These are phyloP conservation scores for Leccinum rimulosum DNA, from an alignment of 768 basidiomycete genomes.

Conservation along the genomic window DNA sequence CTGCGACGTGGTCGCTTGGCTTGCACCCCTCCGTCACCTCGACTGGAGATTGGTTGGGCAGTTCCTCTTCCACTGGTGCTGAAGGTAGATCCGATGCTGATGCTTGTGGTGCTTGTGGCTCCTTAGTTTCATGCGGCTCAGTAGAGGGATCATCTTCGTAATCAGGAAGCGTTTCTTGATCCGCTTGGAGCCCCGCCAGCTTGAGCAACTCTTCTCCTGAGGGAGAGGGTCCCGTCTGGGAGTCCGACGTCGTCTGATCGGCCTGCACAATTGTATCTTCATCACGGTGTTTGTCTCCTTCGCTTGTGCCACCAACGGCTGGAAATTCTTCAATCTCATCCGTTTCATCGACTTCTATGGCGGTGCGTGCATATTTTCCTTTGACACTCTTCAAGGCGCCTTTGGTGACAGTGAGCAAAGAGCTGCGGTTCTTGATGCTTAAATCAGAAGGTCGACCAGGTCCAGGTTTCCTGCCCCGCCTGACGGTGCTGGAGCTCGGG, in stretches of 20 bases:
- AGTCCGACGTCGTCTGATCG: slow-evolving; percentile 4
- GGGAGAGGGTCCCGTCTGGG: slow-evolving; percentile 23
- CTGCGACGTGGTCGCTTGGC: slow-evolving; percentile 1
- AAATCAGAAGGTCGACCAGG: slow-evolving; percentile 48
- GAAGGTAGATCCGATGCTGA: neutral
- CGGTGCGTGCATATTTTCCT: slow-evolving; percentile 35
- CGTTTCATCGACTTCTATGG: slow-evolving; percentile 14
- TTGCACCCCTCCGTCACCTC: slow-evolving; percentile 2
- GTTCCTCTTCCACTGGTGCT: slow-evolving; percentile 1
- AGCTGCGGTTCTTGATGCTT: slow-evolving; percentile 42
- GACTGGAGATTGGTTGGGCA: neutral
- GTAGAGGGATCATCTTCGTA: slow-evolving; percentile 49
- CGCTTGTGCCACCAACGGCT: neutral
- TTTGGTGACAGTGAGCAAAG: slow-evolving; percentile 53
- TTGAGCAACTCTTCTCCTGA: slow-evolving; percentile 47
- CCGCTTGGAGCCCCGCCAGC: slow-evolving; percentile 46
- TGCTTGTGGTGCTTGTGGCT: slow-evolving; percentile 7
- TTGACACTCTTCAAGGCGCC: slow-evolving; percentile 51
- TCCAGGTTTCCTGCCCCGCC: slow-evolving; percentile 39
- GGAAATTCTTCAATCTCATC: slow-evolving; percentile 21
- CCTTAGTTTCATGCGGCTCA: slow-evolving; percentile 7
- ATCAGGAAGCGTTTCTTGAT: slow-evolving; percentile 46
- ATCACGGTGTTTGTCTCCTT: slow-evolving; percentile 14
- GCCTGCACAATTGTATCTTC: slow-evolving; percentile 13
- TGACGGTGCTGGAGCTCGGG: slow-evolving; percentile 6